phyloP scores from a whole-genome alignment of 345 rosid genomes.

The Aegle marmelos region DNA sequence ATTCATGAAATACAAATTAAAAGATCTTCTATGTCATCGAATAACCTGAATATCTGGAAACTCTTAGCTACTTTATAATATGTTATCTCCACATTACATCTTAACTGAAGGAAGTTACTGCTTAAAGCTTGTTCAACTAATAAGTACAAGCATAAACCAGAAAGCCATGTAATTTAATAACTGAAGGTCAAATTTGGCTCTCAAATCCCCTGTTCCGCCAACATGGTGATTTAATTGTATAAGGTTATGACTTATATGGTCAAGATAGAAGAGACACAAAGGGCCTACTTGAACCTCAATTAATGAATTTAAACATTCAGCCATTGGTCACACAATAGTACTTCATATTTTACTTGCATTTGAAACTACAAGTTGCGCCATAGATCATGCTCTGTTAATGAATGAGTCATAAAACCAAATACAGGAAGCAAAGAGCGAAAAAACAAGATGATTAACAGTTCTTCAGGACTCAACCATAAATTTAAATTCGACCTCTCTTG shows the following conservation, averaged over 20 bases:
- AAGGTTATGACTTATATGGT: not conserved
- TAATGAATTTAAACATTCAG: not conserved
- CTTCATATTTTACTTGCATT: not conserved
- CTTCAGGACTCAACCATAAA: not conserved
- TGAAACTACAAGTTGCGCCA: not conserved
- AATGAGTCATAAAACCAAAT: not conserved
- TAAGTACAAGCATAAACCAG: not conserved
- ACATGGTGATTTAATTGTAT: not conserved
- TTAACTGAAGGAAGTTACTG: not conserved
- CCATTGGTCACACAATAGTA: not conserved
- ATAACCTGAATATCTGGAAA: slow-evolving; percentile 1
- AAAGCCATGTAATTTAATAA: not conserved
- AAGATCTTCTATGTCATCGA: not conserved
- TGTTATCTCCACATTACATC: not conserved
- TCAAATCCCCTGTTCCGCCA: not conserved
- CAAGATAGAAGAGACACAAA: not conserved
- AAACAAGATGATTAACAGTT: not conserved
- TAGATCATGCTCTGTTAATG: not conserved
- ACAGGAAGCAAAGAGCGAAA: not conserved
- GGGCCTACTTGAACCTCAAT: not conserved
- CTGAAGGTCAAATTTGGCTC: not conserved
- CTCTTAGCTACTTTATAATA: slow-evolving; percentile 1
- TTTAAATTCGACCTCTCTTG: not conserved
- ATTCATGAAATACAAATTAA: not conserved
- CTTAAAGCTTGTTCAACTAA: slow-evolving; percentile 3